Base-by-base conservation (phyloP, 306 rosid genomes). In the barrel medic (Medicago truncatula) region DNA sequence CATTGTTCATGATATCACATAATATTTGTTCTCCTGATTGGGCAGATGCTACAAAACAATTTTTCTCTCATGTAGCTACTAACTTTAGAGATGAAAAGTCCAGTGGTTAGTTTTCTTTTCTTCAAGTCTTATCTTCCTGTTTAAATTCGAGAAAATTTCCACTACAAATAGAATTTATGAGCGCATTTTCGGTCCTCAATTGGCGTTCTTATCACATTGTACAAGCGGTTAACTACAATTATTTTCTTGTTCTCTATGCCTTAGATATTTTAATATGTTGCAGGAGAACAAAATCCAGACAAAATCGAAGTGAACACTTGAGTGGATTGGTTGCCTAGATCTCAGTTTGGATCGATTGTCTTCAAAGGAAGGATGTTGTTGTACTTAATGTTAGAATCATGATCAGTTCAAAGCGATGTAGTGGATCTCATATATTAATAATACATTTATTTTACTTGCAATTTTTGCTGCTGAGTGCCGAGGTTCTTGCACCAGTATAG, bases 11-110 rank as follows among this genome's bases (percentile, higher is more conserved):
- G 70, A 16, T 49, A 67, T 75, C 64, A 17, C 40, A 11, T 57
- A 13, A 31, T 67, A 69, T 65, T 76, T 83, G 40, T 74, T 83
- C 53, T 44, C 43, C 16, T 73, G 58, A 74, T 64, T 73, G 14
- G 56, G 79, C 87, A 94, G 97, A 94, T 90, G 97, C 96, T 74
- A 82, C 90, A 82, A 94, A 85, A 85, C 91, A 83, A 0, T 94
- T 88, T 83, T 94, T 91, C 39, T 73, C 88, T 70, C 77, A 81
- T 9, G 66, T 72, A 60, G 95, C 96, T 34, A 84, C 72, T 79
- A 78, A 58, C 71, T 86, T 69, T 44, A 74, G 85, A 79, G 87
- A 87, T 70, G 84, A 82, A 78, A 86, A 79, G 76, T 64, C 86
- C 61, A 68, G 53, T 20, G 92, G 97, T 87, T 73, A 73, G 92